Evolutionary conservation across 2,329 filamentous ascomycete species (phyloP), one percentile per base, ranked within the genome.

Genomic region (Ascochyta fabae): DNA sequence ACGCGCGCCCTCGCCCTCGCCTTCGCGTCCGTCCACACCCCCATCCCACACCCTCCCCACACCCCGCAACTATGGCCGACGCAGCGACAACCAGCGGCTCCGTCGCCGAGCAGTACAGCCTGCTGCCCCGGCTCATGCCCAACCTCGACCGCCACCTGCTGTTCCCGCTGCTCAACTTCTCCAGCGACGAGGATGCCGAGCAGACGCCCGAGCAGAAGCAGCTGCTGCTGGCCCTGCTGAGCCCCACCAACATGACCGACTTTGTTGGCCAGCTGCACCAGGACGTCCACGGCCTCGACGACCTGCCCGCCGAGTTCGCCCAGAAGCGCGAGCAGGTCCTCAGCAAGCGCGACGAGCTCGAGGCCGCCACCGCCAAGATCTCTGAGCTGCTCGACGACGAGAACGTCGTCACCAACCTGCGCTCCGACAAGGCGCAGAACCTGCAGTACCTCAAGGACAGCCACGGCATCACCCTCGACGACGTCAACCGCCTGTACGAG

Each of bases 191-290:
- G 77, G 89, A 96, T 65, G 88, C 92, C 76, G 90, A 92, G 84
- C 70, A 84, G 78, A 79, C 85, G 52, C 83, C 83, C 70, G 88
- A 93, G 76, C 88, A 96, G 69, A 88, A 89, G 61, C 86, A 90
- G 75, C 88, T 92, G 69, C 96, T 96, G 79, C 96, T 94, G 78
- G 89, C 94, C 80, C 87, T 99, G 56, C 87, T 99, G 67, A 94
- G 96, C 82, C 88, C 92, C 77, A 98, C 95, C 72, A 97, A 98
- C 84, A 99, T 99, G 95, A 95, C 90, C 71, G 95, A 99, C 79
- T 99, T 96, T 77, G 91, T 98, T 50, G 93, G 93, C 73, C 90
- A 89, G 72, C 82, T 99, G 66, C 92, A 96, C 83, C 90, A 90
- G 76, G 90, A 97, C 73, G 86, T 99, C 65, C 87, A 98, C 81